Percentiles rank a stretch among this genome's conserved stretches.
Conservation (phyloP, 208 protist genomes). For the Crithidia bombi region DNA sequence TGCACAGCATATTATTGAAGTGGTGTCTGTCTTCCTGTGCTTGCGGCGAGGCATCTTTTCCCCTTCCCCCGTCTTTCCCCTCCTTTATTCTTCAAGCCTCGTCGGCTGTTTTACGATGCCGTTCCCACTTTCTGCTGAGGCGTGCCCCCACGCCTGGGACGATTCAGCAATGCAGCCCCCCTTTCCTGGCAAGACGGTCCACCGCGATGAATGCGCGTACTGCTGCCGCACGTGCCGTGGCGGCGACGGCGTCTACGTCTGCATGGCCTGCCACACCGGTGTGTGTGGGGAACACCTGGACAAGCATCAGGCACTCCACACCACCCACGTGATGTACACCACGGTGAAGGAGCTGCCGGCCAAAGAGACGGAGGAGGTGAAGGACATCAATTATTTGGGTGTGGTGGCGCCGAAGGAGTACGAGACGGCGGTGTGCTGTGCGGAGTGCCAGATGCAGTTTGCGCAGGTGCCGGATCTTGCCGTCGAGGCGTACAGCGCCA, state of each 20-base stretch:
- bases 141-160: conserved; percentile 84
- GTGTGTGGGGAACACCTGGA: conserved; percentile 76
- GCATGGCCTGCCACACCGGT: conserved; percentile 80
- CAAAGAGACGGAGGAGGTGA: conserved; percentile 40
- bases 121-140: conserved; percentile 56
- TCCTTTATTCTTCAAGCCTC: background rate
- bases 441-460: conserved; percentile 50
- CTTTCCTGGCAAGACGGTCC: conserved; percentile 42
- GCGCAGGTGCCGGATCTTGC: conserved; percentile 50
- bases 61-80: background rate
- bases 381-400: conserved; percentile 71
- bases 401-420: conserved; percentile 71
- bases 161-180: conserved; percentile 55
- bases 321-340: conserved; percentile 75
- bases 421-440: conserved; percentile 72
- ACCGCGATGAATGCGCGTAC: conserved; percentile 91
- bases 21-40: too few species aligned
- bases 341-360: conserved; percentile 68
- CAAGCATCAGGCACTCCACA: conserved; percentile 62
- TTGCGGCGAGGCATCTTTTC: background rate
- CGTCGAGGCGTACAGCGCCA: conserved; percentile 52
- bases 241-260: conserved; percentile 75
- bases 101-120: conserved; percentile 32
- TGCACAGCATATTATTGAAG: too few species aligned
- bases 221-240: conserved; percentile 76